Conservation (phyloP, 768 basidiomycete genomes). For the Kwoniella botswanensis region DNA sequence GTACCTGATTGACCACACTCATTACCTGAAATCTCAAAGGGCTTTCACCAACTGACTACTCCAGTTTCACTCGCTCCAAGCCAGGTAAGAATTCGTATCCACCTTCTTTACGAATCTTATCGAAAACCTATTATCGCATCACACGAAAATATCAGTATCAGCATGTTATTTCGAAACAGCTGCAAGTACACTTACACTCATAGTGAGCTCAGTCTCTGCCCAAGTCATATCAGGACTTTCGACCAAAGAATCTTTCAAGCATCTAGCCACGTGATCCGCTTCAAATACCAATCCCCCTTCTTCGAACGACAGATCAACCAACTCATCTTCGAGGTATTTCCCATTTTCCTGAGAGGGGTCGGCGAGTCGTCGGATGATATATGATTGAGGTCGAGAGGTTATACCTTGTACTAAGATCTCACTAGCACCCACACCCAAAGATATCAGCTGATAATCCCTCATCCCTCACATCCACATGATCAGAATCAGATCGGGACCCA, state of each 20-base stretch:
- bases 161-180: not conserved
- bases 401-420: slow-evolving; percentile 40
- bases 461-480: too few relatives aligned
- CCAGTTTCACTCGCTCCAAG: slow-evolving; percentile 35
- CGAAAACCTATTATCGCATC: slow-evolving; percentile 35
- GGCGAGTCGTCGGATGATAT: slow-evolving; percentile 23
- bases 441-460: not conserved
- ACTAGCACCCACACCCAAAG: slow-evolving; percentile 11
- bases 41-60: not conserved
- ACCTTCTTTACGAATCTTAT: slow-evolving; percentile 44
- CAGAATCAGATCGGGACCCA: not conserved
- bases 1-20: too few relatives aligned
- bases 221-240: slow-evolving; percentile 37
- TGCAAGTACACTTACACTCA: slow-evolving; percentile 38
- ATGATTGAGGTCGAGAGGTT: slow-evolving; percentile 35
- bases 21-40: too few relatives aligned
- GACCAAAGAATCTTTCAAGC: slow-evolving; percentile 33
- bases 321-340: slow-evolving; percentile 27
- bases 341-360: slow-evolving; percentile 12
- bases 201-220: slow-evolving; percentile 42
- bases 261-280: slow-evolving; percentile 47
- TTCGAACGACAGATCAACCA: slow-evolving; percentile 33
- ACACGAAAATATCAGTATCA: not conserved
- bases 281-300: slow-evolving; percentile 46
- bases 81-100: slow-evolving; percentile 45